phyloP scores from a whole-genome alignment of 2,329 filamentous ascomycete species.

The Ceratocystis harringtonii region DNA sequence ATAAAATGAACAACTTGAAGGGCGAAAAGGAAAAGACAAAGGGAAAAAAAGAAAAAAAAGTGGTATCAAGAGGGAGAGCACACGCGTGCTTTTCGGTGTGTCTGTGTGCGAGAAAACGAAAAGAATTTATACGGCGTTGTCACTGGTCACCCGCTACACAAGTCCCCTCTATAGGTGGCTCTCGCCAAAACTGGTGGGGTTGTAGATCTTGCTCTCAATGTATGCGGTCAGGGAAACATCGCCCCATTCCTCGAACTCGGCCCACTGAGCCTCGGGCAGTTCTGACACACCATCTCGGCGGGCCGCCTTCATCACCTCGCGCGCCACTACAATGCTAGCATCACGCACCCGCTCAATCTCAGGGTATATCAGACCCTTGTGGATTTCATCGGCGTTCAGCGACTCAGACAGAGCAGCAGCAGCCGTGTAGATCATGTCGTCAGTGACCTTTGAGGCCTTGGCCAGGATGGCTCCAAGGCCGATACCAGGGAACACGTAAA shows the following conservation, averaged over 20 bases:
- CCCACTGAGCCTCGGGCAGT: conserved; percentile 52
- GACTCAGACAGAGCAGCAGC: conserved; percentile 66
- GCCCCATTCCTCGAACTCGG: conserved; percentile 58
- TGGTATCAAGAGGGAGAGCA: conserved; percentile 6
- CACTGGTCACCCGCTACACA: conserved; percentile 20
- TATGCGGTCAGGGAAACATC: conserved; percentile 45
- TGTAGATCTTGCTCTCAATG: conserved; percentile 47
- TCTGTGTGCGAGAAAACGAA: background rate
- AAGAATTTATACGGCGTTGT: background rate
- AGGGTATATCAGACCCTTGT: conserved; percentile 77
- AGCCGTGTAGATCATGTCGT: conserved; percentile 93
- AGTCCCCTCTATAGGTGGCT: conserved; percentile 22
- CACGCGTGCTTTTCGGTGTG: background rate
- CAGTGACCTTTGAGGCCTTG: conserved; percentile 74
- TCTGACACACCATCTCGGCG: conserved; percentile 64
- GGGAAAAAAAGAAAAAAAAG: conserved; percentile 1
- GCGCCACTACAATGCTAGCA: conserved; percentile 70
- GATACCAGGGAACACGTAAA: conserved; percentile 93
- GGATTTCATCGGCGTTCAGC: conserved; percentile 66
- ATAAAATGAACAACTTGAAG: background rate
- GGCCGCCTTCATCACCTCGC: conserved; percentile 85
- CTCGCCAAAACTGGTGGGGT: conserved; percentile 35
- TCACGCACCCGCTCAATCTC: conserved; percentile 82
- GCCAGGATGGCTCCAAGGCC: conserved; percentile 84
- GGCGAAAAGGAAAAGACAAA: conserved; percentile 3